A percentile compares a stretch with the other conserved stretches of the same genome.
These are phyloP conservation scores for Bromus sterilis DNA, from an alignment of 176 grass and related monocot species.

Conservation along the genomic window DNA sequence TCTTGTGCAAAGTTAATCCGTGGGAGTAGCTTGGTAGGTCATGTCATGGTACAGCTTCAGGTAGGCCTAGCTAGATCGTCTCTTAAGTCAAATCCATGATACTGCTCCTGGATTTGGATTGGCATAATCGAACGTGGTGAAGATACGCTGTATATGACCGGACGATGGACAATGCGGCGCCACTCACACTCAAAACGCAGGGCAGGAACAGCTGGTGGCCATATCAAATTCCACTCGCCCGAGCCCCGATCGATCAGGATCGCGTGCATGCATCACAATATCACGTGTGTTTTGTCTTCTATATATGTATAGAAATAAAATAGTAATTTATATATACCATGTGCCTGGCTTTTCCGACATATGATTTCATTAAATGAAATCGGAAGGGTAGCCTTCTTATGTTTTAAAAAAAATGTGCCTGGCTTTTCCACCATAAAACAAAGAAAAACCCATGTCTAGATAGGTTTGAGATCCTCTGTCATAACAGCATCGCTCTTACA, in stretches of 20 bases:
- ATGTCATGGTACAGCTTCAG: not conserved
- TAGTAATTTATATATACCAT: not conserved
- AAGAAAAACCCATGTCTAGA: not conserved
- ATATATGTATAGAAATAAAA: not conserved
- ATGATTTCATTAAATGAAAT: too few relatives aligned
- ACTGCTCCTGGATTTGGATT: slow-evolving; percentile 4
- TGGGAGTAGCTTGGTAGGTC: too few relatives aligned
- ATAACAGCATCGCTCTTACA: too few relatives aligned
- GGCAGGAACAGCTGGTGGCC: not conserved
- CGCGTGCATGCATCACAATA: not conserved
- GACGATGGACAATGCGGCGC: not conserved
- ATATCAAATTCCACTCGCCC: not conserved
- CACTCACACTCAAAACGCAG: not conserved
- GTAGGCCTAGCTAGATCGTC: not conserved
- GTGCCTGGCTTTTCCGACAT: too few relatives aligned
- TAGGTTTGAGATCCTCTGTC: too few relatives aligned
- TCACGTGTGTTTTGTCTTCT: not conserved
- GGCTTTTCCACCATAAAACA: not conserved
- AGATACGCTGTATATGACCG: not conserved
- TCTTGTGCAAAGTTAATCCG: not conserved
- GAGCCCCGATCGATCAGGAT: not conserved
- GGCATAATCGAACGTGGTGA: not conserved
- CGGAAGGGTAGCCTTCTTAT: too few relatives aligned
- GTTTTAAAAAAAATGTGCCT: too few relatives aligned
- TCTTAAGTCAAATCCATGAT: not conserved